Conservation (phyloP, 1,284 basidiomycete species). For the Malassezia sp. region DNA sequence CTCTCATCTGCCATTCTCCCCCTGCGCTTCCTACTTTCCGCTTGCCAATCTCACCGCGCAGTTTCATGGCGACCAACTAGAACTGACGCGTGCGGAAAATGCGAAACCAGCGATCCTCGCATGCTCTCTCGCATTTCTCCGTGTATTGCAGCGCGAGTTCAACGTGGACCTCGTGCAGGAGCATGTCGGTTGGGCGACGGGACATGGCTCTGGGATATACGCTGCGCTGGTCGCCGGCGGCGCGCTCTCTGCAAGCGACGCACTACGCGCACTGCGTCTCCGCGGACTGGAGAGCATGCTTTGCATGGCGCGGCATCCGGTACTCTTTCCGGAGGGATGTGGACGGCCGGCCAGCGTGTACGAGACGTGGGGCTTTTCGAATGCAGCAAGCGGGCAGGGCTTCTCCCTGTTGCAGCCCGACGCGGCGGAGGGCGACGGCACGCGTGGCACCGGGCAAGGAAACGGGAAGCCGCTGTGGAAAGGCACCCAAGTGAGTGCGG, state of each 20-base stretch:
- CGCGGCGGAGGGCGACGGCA: background rate
- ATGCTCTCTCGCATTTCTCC: constrained; percentile 36
- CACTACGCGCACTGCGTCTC: constrained; percentile 33
- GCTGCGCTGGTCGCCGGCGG: constrained; percentile 35
- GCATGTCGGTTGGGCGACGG: constrained; percentile 32
- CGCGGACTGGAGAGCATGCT: constrained; percentile 32
- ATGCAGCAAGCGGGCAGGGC: constrained; percentile 32
- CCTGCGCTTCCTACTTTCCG: background rate
- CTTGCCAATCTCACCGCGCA: background rate
- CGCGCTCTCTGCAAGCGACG: constrained; percentile 27
- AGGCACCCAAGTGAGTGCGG: constrained; percentile 37
- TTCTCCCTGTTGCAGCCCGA: background rate
- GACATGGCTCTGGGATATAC: constrained; percentile 42
- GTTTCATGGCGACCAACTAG: constrained; percentile 42
- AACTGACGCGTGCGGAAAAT: constrained; percentile 39
- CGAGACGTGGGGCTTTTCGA: constrained; percentile 45
- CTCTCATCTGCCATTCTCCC: no score
- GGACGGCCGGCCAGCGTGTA: constrained; percentile 35
- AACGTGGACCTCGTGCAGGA: constrained; percentile 32
- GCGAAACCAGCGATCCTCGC: constrained; percentile 40
- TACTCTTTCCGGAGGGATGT: constrained; percentile 39
- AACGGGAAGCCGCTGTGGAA: constrained; percentile 28
- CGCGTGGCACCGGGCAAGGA: constrained; percentile 22
- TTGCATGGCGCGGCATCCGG: constrained; percentile 26
- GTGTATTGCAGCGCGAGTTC: constrained; percentile 39